Percentiles rank a stretch among this genome's conserved stretches.
Evolutionary conservation across 129 eudicot species (phyloP).

Genomic region (Daucus carota): DH1_v3.0 NC_030382.2:51885501-51886000

Average conservation of each 20-base stretch:
- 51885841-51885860: not conserved
- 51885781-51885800: not conserved
- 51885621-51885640: not conserved
- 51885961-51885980: not conserved
- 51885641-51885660: conserved; percentile 40
- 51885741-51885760: conserved; percentile 71
- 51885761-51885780: not conserved
- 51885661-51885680: conserved; percentile 90
- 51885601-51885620: not conserved
- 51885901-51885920: not conserved
- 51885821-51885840: not conserved
- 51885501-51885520: not conserved
- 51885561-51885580: not conserved
- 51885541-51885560: not conserved
- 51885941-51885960: not conserved
- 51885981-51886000: not conserved
- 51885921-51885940: not conserved
- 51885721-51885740: conserved; percentile 52
- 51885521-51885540: not conserved
- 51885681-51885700: conserved; percentile 70
- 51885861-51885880: too few relatives aligned
- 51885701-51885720: conserved; percentile 65
- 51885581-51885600: conserved; percentile 3
- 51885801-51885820: not conserved
- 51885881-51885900: not conserved